These are phyloP conservation scores for Endogone sp. DNA, from an alignment of 192 early-diverging fungal genomes.

Conservation along the genomic window DNA sequence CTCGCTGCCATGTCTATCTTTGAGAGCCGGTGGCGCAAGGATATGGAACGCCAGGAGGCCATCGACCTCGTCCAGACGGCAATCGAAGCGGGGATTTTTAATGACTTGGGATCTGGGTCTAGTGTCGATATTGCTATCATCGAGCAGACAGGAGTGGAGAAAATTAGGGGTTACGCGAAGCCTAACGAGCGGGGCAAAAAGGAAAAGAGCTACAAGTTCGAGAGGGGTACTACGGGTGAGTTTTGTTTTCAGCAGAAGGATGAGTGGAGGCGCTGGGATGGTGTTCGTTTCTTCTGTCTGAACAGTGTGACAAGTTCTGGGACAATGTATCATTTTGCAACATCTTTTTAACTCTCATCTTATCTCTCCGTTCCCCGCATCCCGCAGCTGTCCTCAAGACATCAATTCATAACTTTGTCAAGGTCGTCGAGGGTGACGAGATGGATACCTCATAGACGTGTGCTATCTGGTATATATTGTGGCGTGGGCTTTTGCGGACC, in stretches of 20 bases:
- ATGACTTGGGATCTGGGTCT: slow-evolving; percentile 96
- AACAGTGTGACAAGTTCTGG: too few species aligned
- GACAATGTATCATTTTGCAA: too few species aligned
- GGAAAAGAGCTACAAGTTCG: slow-evolving; percentile 78
- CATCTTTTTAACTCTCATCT: neutral
- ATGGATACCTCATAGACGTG: neutral
- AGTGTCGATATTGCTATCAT: slow-evolving; percentile 96
- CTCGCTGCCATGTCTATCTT: slow-evolving; percentile 96
- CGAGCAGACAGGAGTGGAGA: slow-evolving; percentile 79
- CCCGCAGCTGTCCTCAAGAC: neutral
- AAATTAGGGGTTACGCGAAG: slow-evolving; percentile 76
- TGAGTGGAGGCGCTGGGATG: neutral
- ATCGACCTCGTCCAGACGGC: slow-evolving; percentile 89
- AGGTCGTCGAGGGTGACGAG: neutral
- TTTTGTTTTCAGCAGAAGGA: neutral
- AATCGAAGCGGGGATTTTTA: slow-evolving; percentile 97
- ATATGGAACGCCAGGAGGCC: slow-evolving; percentile 84
- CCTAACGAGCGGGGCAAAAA: slow-evolving; percentile 89
- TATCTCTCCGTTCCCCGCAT: neutral
- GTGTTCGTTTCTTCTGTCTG: neutral
- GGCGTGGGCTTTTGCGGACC: neutral
- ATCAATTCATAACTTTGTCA: neutral
- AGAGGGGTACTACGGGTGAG: slow-evolving; percentile 42
- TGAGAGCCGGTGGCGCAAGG: slow-evolving; percentile 77
- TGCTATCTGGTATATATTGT: too few species aligned